Conservation (phyloP, 2,329 filamentous ascomycete species). For the Colletotrichum theobromicola region DNA sequence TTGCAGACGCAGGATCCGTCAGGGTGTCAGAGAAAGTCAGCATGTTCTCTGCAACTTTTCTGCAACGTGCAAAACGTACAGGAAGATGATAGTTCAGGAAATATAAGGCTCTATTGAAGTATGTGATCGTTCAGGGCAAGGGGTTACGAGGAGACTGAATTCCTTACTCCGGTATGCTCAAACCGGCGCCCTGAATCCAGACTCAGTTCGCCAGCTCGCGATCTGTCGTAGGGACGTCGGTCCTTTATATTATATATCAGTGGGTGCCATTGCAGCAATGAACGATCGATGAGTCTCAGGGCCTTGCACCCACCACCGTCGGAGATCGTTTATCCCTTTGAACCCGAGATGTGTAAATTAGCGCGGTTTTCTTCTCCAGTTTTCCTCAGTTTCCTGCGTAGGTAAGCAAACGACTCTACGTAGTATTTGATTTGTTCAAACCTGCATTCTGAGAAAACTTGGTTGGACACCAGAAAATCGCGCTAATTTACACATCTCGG, state of each 20-base stretch:
- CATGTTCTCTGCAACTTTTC: not conserved
- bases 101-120: not conserved
- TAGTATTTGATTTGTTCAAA: too few species aligned
- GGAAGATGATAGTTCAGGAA: not conserved
- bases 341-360: too few species aligned
- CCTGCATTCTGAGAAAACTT: too few species aligned
- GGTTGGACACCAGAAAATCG: too few species aligned
- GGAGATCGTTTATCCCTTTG: too few species aligned
- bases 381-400: too few species aligned
- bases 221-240: not conserved
- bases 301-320: not conserved
- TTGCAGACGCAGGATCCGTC: rapidly evolving
- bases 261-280: not conserved
- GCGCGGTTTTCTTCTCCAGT: too few species aligned
- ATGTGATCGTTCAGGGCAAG: not conserved
- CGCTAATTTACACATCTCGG: too few species aligned
- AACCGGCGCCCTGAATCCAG: not conserved
- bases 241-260: not conserved
- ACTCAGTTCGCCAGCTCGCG: not conserved
- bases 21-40: rapidly evolving
- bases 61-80: not conserved
- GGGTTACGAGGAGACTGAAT: not conserved
- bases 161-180: not conserved
- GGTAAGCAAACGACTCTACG: too few species aligned
- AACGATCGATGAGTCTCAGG: not conserved